phyloP scores from a whole-genome alignment of 257 asterid species.

The Solanum pennellii region DNA sequence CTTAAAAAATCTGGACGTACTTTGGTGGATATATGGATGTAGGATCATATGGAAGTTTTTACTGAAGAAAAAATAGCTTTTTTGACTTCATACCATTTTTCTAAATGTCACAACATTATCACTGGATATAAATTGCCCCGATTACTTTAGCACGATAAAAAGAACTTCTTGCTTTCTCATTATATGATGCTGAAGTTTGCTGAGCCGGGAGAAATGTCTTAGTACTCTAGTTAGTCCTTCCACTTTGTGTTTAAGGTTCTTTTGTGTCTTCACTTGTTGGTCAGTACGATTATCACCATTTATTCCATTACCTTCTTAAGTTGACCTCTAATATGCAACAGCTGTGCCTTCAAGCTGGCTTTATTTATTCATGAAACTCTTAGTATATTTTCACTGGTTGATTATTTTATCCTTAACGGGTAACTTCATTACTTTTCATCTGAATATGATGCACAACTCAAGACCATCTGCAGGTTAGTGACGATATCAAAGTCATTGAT shows the following conservation, averaged over 20 bases:
- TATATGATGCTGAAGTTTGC: not conserved
- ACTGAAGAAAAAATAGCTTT: not conserved
- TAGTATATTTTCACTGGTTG: not conserved
- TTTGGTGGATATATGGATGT: not conserved
- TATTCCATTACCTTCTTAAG: not conserved
- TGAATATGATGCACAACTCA: conserved; percentile 2
- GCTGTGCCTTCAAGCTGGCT: not conserved
- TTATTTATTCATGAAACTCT: not conserved
- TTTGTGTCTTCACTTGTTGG: not conserved
- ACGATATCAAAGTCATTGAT: conserved; percentile 63
- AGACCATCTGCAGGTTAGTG: conserved; percentile 55
- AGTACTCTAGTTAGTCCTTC: not conserved
- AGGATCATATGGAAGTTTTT: not conserved
- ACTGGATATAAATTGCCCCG: not conserved
- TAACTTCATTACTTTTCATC: not conserved
- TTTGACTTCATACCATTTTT: not conserved
- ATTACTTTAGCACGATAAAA: not conserved
- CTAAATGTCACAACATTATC: not conserved
- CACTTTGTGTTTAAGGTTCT: not conserved
- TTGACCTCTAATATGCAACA: not conserved
- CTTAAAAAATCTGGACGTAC: not conserved
- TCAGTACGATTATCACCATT: not conserved
- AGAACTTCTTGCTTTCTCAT: not conserved
- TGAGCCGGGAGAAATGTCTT: not conserved
- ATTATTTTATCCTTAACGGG: not conserved